Evolutionary conservation across 805 yeast species (phyloP), one percentile per base, ranked within the genome.

Genomic region (Starmerella bacillaris): DNA sequence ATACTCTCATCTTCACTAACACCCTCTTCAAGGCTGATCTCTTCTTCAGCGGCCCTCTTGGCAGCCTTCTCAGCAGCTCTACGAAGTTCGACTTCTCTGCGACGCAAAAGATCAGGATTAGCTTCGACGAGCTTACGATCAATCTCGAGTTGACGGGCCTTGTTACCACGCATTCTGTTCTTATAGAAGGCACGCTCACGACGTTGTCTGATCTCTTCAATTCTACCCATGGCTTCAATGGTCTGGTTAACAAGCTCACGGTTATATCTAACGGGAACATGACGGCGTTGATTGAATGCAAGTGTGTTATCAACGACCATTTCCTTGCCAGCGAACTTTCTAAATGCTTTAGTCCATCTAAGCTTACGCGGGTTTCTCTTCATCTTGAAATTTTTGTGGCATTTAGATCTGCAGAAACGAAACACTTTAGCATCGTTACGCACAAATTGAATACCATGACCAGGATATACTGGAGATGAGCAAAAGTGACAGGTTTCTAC

Each of bases 251-350:
- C 96, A 41, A 89, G 68, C 53, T 89, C 95, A 65, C 98, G 74
- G 65, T 89, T 86, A 61, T 89, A 89, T 60, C 98, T 73, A 31
- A 89, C 95, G 33, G 98, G 98, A 31, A 89, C 89, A 56, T 89
- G 84, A 67, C 98, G 79, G 64, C 95, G 80, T 47, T 92, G 84
- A 40, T 94, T 93, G 59, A 89, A 89, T 1, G 96, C 79, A 52
- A 89, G 68, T 4, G 98, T 84, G 4, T 94, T 78, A 54, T 89
- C 98, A 39, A 89, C 96, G 18, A 92, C 94, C 67, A 89, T 70
- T 57, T 89, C 98, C 59, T 89, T 89, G 52, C 98, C 98, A 30
- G 96, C 96, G 42, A 96, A 92, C 59, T 89, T 89, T 64, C 98
- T 74, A 70, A 89, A 89, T 1, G 98, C 96, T 60, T 89, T 89